These are phyloP conservation scores for Sugiyamaella boreocaroliniensis DNA, from an alignment of 805 yeast species.

Conservation along the genomic window DNA sequence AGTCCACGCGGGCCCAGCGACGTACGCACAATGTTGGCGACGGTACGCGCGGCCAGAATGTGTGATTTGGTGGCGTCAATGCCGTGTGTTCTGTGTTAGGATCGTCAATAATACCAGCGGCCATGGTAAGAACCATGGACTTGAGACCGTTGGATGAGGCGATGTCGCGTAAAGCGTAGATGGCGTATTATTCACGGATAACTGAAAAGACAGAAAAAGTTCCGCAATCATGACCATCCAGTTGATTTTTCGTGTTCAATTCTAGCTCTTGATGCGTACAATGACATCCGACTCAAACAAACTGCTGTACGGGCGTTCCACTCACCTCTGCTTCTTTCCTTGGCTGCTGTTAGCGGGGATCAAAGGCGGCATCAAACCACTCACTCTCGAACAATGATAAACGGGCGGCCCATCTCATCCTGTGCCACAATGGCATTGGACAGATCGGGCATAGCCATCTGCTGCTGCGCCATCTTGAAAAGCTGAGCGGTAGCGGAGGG, in stretches of 20 bases:
- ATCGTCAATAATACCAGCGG: too few relatives aligned
- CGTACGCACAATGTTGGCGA: conserved; percentile 84
- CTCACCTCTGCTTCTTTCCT: conserved; percentile 12
- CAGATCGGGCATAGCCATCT: conserved; percentile 68
- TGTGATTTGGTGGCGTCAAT: conserved; percentile 75
- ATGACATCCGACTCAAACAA: too few relatives aligned
- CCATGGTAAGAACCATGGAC: too few relatives aligned
- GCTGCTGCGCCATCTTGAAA: conserved; percentile 17
- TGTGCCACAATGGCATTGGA: conserved; percentile 98
- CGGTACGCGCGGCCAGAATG: conserved; percentile 90
- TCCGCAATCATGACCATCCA: too few relatives aligned
- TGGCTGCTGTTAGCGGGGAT: conserved; percentile 1
- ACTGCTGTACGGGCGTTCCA: too few relatives aligned
- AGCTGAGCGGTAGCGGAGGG: not conserved
- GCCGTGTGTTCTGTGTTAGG: conserved; percentile 55
- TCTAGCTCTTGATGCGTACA: too few relatives aligned
- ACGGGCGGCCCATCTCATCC: conserved; percentile 98
- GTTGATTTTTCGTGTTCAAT: too few relatives aligned
- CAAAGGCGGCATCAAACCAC: conserved; percentile 26
- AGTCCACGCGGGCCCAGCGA: conserved; percentile 98
- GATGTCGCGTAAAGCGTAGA: too few relatives aligned
- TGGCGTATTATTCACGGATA: too few relatives aligned
- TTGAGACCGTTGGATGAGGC: too few relatives aligned
- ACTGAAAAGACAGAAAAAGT: too few relatives aligned
- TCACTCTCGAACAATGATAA: conserved; percentile 88